phyloP scores from a whole-genome alignment of 306 rosid species.

The Lathyrus aphaca region DNA sequence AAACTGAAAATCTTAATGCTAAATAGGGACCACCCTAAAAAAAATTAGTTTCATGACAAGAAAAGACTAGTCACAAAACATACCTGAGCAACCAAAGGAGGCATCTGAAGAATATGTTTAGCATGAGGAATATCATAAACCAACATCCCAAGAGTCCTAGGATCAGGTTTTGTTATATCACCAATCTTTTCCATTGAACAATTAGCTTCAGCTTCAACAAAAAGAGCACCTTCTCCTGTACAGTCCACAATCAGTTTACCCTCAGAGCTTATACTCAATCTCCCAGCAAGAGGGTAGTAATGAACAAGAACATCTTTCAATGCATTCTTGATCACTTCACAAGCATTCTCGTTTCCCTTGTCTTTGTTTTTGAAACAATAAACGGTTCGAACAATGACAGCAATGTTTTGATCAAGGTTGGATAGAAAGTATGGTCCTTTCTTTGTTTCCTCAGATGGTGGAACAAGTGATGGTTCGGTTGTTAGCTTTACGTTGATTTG shows the following conservation, averaged over 20 bases:
- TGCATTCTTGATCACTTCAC: conserved; percentile 63
- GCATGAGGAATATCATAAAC: conserved; percentile 89
- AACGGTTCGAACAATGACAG: conserved; percentile 70
- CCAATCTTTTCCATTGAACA: conserved; percentile 68
- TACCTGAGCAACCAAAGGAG: conserved; percentile 91
- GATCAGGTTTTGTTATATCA: conserved; percentile 79
- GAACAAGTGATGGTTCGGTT: conserved; percentile 58
- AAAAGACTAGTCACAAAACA: neutral
- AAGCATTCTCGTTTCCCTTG: conserved; percentile 67
- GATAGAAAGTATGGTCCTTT: conserved; percentile 79
- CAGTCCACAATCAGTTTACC: conserved; percentile 84
- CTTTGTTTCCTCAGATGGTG: conserved; percentile 70
- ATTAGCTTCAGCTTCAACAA: conserved; percentile 88
- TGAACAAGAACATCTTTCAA: conserved; percentile 70
- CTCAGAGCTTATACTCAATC: conserved; percentile 70
- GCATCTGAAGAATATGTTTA: conserved; percentile 80
- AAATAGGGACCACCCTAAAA: too few relatives aligned
- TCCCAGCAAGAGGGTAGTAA: conserved; percentile 86
- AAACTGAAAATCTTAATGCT: too few relatives aligned
- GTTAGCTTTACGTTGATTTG: conserved; percentile 51
- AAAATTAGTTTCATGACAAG: neutral
- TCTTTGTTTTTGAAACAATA: conserved; percentile 63
- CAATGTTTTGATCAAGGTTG: conserved; percentile 92
- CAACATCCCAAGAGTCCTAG: conserved; percentile 77
- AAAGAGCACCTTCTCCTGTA: conserved; percentile 86